Evolutionary conservation across 768 basidiomycete genomes (phyloP).

Genomic region (Tricholoma matsutake): DNA sequence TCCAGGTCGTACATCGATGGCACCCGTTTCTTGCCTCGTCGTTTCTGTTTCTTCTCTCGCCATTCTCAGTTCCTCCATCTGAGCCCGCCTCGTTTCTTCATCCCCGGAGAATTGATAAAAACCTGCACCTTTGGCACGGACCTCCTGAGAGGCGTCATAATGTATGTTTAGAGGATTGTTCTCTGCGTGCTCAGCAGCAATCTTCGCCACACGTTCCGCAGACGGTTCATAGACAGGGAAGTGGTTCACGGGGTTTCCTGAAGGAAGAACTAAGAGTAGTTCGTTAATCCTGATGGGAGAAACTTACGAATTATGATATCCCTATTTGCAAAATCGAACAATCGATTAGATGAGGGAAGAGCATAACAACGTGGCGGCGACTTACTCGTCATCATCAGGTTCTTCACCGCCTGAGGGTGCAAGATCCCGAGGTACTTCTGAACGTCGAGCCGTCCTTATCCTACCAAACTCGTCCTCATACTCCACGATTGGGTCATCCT

Average conservation of each 20-base stretch:
- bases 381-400: slow-evolving; percentile 57
- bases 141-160: slow-evolving; percentile 81
- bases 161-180: slow-evolving; percentile 72
- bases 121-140: slow-evolving; percentile 85
- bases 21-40: slow-evolving; percentile 56
- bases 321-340: slow-evolving; percentile 27
- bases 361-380: slow-evolving; percentile 10
- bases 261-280: slow-evolving; percentile 5
- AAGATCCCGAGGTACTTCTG: slow-evolving; percentile 74
- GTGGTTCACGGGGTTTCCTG: slow-evolving; percentile 79
- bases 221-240: slow-evolving; percentile 90
- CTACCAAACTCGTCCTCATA: slow-evolving; percentile 89
- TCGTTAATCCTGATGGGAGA: not conserved
- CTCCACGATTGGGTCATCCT: slow-evolving; percentile 80
- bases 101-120: slow-evolving; percentile 91
- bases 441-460: slow-evolving; percentile 60
- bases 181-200: slow-evolving; percentile 68
- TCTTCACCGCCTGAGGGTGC: slow-evolving; percentile 44
- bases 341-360: slow-evolving; percentile 5
- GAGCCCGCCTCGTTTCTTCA: slow-evolving; percentile 68
- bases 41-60: slow-evolving; percentile 71
- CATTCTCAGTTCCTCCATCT: slow-evolving; percentile 80
- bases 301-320: slow-evolving; percentile 57
- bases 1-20: slow-evolving; percentile 60
- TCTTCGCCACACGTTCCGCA: slow-evolving; percentile 71